These are phyloP conservation scores for Citrus hindsii DNA, from an alignment of 345 rosid species.

Conservation along the genomic window DNA sequence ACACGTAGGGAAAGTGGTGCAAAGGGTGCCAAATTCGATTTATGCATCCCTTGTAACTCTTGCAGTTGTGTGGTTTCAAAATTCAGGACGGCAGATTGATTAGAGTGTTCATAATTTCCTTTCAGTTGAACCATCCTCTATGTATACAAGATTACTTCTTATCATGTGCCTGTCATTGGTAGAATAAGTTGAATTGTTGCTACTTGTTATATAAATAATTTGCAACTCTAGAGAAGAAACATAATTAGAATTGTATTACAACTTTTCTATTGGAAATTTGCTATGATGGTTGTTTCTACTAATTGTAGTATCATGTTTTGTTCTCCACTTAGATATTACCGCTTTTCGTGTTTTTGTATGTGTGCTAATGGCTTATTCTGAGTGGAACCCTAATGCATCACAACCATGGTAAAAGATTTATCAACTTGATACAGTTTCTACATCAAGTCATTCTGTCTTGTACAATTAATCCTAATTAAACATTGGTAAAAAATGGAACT, in stretches of 20 bases:
- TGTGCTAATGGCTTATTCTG: no score
- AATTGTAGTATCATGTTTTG: neutral
- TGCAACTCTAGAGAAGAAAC: neutral
- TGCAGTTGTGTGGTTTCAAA: constrained; percentile 63
- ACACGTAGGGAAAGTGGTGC: constrained; percentile 77
- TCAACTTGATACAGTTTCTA: no score
- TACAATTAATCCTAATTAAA: neutral
- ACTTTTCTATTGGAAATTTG: neutral
- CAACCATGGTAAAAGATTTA: no score
- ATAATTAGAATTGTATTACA: neutral
- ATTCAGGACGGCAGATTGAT: constrained; percentile 21
- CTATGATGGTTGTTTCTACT: neutral
- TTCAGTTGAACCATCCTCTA: neutral
- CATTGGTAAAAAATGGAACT: neutral
- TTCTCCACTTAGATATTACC: neutral
- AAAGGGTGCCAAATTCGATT: constrained; percentile 68
- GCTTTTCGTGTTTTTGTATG: no score
- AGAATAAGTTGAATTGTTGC: neutral
- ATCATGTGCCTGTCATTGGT: neutral
- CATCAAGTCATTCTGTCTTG: neutral
- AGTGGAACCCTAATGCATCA: no score
- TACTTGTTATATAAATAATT: constrained; percentile 12
- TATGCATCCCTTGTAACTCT: constrained; percentile 86
- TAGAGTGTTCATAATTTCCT: constrained; percentile 2
- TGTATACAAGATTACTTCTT: neutral